phyloP scores from a whole-genome alignment of 331 rosid genomes.

The Rosa hybrid region DNA sequence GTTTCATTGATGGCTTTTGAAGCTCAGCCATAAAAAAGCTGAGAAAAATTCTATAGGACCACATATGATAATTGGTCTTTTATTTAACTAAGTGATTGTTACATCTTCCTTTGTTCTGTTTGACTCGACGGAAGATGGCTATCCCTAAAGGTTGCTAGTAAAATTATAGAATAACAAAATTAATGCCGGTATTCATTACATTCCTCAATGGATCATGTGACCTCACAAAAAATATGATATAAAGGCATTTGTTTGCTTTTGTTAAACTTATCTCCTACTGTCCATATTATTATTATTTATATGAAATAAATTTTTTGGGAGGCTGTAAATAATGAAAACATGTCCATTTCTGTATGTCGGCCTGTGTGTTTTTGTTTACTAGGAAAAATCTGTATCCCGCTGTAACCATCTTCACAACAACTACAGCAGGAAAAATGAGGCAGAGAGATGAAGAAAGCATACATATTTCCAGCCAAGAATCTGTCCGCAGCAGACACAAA shows the following conservation, averaged over 20 bases:
- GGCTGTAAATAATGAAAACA: neutral
- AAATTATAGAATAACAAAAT: neutral
- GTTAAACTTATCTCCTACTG: neutral
- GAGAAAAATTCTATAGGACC: neutral
- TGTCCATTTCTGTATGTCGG: neutral
- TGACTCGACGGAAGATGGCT: neutral
- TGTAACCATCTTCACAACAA: neutral
- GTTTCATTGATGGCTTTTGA: neutral
- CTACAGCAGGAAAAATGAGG: neutral
- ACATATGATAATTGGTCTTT: neutral
- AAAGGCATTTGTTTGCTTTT: neutral
- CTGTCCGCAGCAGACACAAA: conserved; percentile 87
- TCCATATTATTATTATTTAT: neutral
- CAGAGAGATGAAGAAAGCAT: conserved; percentile 33
- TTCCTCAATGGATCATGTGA: neutral
- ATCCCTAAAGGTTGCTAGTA: neutral
- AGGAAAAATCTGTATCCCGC: neutral
- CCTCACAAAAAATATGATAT: neutral
- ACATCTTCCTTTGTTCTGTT: neutral
- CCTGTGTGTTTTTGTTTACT: neutral
- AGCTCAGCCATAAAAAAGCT: neutral
- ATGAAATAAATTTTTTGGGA: neutral
- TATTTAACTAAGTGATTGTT: neutral
- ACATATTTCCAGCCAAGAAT: conserved; percentile 96
- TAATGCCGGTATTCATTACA: neutral